A percentile compares a stretch with the other conserved stretches of the same genome.
Evolutionary conservation across 2,329 filamentous ascomycete genomes (phyloP).

Genomic region (Pseudocercospora musae): DNA sequence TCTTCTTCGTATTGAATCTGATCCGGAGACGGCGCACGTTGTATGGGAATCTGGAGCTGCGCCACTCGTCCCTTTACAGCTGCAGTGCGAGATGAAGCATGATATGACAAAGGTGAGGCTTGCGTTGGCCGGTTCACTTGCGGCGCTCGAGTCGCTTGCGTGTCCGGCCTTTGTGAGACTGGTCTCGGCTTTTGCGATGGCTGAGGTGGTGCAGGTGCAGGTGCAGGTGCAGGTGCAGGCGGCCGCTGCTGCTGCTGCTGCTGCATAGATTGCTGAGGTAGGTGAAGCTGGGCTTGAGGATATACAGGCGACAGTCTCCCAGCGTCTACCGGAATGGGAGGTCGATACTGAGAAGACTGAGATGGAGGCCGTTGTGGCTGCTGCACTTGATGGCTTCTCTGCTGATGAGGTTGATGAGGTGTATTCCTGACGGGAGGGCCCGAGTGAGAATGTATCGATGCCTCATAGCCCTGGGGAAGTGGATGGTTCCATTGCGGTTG

Average conservation of each 20-base stretch:
- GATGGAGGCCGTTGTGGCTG: conserved; percentile 7
- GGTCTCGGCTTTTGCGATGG: neutral
- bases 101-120: neutral
- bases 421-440: neutral
- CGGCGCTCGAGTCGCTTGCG: neutral
- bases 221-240: too few species aligned
- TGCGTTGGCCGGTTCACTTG: neutral
- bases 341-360: neutral
- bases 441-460: neutral
- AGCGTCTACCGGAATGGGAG: neutral
- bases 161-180: neutral
- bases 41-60: conserved; percentile 22
- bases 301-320: conserved; percentile 2
- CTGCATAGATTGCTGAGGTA: neutral
- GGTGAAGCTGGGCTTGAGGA: neutral
- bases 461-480: neutral
- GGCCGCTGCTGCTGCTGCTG: too few species aligned
- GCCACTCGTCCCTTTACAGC: conserved; percentile 12
- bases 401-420: conserved; percentile 6
- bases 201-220: neutral
- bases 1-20: conserved; percentile 6
- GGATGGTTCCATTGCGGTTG: conserved; percentile 6
- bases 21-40: neutral
- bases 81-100: neutral
- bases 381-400: conserved; percentile 3